Conservation (phyloP, 1,284 basidiomycete species). For the Irpex rosettiformis region DNA sequence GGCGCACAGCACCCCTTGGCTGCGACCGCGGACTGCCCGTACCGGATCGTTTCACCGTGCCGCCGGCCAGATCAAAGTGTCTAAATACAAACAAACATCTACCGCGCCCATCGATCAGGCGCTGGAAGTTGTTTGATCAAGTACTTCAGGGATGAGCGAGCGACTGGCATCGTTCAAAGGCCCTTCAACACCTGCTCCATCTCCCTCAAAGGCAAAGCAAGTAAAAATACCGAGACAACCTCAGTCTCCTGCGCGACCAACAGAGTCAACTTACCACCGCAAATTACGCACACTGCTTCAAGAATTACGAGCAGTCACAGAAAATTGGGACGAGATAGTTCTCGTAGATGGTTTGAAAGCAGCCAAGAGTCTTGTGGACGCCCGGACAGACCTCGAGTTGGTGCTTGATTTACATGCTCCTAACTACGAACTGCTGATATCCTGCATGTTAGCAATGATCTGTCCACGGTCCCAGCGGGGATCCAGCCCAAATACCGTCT, state of each 20-base stretch:
- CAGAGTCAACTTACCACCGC: conserved; percentile 72
- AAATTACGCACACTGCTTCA: conserved; percentile 60
- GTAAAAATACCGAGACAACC: conserved; percentile 31
- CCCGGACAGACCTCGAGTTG: conserved; percentile 76
- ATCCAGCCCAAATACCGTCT: conserved; percentile 52
- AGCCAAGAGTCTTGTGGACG: conserved; percentile 59
- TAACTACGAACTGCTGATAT: no score
- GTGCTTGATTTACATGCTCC: conserved; percentile 24
- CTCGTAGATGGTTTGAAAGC: conserved; percentile 71
- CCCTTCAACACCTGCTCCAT: conserved; percentile 68
- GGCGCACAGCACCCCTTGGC: conserved; percentile 9
- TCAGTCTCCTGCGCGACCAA: conserved; percentile 47
- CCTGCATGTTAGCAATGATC: conserved; percentile 55
- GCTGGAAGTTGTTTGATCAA: background rate
- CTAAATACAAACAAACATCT: background rate
- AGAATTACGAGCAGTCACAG: conserved; percentile 54
- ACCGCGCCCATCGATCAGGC: background rate
- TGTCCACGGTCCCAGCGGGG: conserved; percentile 48
- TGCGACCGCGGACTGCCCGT: background rate
- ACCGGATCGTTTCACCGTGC: background rate
- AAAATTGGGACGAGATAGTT: conserved; percentile 76
- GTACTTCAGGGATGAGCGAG: conserved; percentile 27
- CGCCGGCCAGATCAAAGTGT: background rate
- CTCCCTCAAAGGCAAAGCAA: conserved; percentile 49
- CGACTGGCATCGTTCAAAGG: conserved; percentile 74